phyloP scores from a whole-genome alignment of 257 asterid genomes.

The Anisodus acutangulus region DNA sequence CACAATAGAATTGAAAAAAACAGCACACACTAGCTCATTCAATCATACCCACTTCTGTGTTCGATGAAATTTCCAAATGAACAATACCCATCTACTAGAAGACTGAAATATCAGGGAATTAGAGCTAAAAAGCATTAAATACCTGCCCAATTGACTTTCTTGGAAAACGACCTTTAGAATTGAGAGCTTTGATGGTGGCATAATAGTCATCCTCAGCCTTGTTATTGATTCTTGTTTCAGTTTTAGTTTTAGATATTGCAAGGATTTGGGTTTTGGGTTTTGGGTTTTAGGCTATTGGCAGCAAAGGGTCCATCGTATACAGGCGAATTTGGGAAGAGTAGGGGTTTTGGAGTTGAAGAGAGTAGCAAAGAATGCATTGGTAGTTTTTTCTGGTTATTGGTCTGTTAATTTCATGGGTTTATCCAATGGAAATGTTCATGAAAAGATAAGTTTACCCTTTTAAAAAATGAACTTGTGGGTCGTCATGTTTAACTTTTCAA shows the following conservation, averaged over 20 bases:
- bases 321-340: slow-evolving; percentile 37
- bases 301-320: slow-evolving; percentile 34
- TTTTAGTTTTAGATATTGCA: slow-evolving; percentile 28
- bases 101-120: neutral
- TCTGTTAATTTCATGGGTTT: slow-evolving; percentile 18
- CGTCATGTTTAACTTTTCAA: neutral
- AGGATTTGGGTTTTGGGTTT: slow-evolving; percentile 29
- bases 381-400: slow-evolving; percentile 8
- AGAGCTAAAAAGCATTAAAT: neutral
- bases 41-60: neutral
- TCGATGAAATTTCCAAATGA: slow-evolving; percentile 28
- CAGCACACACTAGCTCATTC: neutral
- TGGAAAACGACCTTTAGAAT: slow-evolving; percentile 89
- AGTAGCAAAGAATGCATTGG: slow-evolving; percentile 44
- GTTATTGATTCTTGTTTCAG: slow-evolving; percentile 47
- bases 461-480: no score
- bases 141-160: slow-evolving; percentile 97
- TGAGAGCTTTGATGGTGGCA: slow-evolving; percentile 90
- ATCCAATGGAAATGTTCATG: neutral
- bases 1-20: slow-evolving; percentile 13
- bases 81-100: neutral
- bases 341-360: slow-evolving; percentile 31
- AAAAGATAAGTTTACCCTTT: slow-evolving; percentile 12
- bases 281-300: slow-evolving; percentile 22
- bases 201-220: slow-evolving; percentile 72